A percentile compares a stretch with the other conserved stretches of the same genome.
These are phyloP conservation scores for Fusarium newnesense DNA, from an alignment of 2,329 filamentous ascomycete genomes.

Conservation along the genomic window DNA sequence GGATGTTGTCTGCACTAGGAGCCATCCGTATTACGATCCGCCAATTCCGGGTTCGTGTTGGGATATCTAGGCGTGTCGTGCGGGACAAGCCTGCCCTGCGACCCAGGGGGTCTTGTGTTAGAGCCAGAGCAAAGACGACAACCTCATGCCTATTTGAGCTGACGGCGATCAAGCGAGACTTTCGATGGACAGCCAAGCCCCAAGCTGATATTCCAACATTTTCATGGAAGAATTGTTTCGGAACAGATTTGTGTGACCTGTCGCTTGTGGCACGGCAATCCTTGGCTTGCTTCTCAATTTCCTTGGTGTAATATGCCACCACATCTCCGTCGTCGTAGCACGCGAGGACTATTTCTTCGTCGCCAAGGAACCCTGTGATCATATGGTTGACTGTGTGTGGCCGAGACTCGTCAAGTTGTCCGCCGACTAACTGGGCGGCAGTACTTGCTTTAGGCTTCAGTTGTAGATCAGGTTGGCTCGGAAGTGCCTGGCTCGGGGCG, in stretches of 20 bases:
- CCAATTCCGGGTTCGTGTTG: constrained; percentile 58
- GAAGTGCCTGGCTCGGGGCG: constrained; percentile 59
- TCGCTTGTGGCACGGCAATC: constrained; percentile 8
- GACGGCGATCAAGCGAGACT: constrained; percentile 86
- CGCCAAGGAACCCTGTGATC: constrained; percentile 74
- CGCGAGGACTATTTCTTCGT: constrained; percentile 74
- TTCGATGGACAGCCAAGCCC: constrained; percentile 85
- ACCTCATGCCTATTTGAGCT: constrained; percentile 76
- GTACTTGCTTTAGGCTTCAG: constrained; percentile 57
- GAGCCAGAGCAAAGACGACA: constrained; percentile 63
- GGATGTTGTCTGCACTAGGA: constrained; percentile 57
- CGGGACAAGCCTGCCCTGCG: neutral
- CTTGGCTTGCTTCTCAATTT: constrained; percentile 58
- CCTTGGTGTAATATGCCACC: constrained; percentile 72
- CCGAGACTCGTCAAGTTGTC: constrained; percentile 61
- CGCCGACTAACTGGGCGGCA: constrained; percentile 55
- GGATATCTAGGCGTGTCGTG: neutral
- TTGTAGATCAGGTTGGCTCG: constrained; percentile 59
- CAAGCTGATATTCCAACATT: constrained; percentile 85
- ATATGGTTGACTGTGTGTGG: constrained; percentile 77
- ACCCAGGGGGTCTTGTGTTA: constrained; percentile 35
- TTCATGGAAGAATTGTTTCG: constrained; percentile 73
- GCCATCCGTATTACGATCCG: constrained; percentile 59
- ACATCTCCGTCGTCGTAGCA: constrained; percentile 82
- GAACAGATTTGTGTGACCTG: constrained; percentile 5